phyloP scores from a whole-genome alignment of 257 asterid genomes.

The Vinca minor region DNA sequence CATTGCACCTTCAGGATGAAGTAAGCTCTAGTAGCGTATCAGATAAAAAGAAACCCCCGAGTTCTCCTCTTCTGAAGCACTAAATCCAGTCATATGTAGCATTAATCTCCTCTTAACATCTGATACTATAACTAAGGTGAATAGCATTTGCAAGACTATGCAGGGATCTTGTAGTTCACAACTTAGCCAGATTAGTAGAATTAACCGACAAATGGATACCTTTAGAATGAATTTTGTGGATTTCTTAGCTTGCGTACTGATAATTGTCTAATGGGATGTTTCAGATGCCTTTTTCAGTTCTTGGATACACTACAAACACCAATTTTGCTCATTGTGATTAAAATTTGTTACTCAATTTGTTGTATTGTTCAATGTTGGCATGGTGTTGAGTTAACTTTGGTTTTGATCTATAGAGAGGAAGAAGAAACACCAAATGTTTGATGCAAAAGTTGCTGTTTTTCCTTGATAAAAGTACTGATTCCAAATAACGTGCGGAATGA shows the following conservation, averaged over 20 bases:
- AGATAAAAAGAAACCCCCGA: background rate
- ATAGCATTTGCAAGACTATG: background rate
- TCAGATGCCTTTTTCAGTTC: background rate
- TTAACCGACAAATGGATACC: no score
- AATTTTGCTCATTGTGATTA: background rate
- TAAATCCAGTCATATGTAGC: background rate
- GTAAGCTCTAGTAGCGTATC: constrained; percentile 1
- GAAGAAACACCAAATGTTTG: background rate
- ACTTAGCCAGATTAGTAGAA: no score
- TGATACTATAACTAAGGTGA: background rate
- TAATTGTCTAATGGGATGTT: background rate
- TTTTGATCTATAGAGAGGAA: background rate
- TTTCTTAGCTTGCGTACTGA: background rate
- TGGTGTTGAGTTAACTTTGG: background rate
- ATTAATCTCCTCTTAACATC: constrained; percentile 2
- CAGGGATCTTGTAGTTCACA: background rate
- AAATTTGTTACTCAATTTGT: no score
- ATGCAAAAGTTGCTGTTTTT: background rate
- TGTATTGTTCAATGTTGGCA: no score
- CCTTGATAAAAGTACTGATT: no score
- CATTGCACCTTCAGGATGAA: constrained; percentile 4
- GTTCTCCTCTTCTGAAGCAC: background rate
- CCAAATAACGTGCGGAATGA: background rate
- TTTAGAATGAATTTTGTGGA: background rate
- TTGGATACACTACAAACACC: background rate